A percentile compares a stretch with the other conserved stretches of the same genome.
These are phyloP conservation scores for Cerrena zonata DNA, from an alignment of 1,284 basidiomycete species.

Conservation along the genomic window DNA sequence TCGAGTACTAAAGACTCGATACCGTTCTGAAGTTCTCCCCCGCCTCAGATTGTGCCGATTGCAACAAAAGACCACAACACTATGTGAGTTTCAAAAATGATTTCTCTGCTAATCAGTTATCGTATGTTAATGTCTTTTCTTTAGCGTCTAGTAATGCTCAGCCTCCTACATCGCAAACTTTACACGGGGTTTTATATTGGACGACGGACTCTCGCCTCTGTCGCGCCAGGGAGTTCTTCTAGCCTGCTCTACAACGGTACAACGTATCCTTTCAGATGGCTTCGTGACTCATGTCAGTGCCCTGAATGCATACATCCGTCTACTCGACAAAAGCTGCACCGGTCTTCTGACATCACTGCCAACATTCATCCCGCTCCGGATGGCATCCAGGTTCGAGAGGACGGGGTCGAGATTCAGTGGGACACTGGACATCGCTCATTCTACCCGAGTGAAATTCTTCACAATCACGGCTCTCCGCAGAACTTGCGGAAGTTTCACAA, in stretches of 20 bases:
- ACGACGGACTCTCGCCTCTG: not conserved
- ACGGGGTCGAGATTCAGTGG: conserved; percentile 53
- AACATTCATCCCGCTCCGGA: conserved; percentile 37
- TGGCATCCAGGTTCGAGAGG: conserved; percentile 32
- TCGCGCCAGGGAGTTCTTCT: not conserved
- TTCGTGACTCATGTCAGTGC: conserved; percentile 57
- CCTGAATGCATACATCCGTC: conserved; percentile 46
- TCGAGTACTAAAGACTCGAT: no score
- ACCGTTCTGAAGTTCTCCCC: not conserved
- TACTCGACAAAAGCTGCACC: conserved; percentile 61
- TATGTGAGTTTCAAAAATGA: not conserved
- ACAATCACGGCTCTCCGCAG: conserved; percentile 27
- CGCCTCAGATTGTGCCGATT: not conserved
- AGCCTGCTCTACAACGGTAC: conserved; percentile 16
- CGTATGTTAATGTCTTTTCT: not conserved
- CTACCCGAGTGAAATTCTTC: conserved; percentile 46
- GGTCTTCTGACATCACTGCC: conserved; percentile 57
- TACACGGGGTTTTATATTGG: not conserved
- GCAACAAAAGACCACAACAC: not conserved
- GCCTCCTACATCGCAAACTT: not conserved
- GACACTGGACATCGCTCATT: conserved; percentile 52
- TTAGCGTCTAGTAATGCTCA: not conserved
- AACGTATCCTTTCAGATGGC: conserved; percentile 33
- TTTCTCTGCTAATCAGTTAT: not conserved
- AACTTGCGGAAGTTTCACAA: conserved; percentile 35